These are phyloP conservation scores for Balakata baccata DNA, from an alignment of 345 rosid genomes.

Conservation along the genomic window DNA sequence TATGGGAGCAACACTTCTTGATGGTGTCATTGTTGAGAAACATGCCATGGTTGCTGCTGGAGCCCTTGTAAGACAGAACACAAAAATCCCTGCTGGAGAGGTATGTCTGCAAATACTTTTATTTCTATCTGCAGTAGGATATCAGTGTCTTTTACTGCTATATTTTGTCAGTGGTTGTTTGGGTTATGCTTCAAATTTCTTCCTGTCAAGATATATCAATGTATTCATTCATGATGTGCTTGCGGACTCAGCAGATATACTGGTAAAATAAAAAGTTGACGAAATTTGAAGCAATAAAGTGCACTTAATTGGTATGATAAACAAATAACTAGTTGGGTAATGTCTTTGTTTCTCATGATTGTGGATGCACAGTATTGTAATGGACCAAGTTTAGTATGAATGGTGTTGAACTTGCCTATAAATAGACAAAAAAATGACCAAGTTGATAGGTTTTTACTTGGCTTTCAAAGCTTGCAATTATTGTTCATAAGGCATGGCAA, in stretches of 20 bases:
- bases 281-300: background rate
- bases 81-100: conserved; percentile 82
- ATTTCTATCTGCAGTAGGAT: no score
- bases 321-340: background rate
- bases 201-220: background rate
- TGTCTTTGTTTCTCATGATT: background rate
- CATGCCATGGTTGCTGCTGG: conserved; percentile 96
- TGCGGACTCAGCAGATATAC: background rate
- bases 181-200: background rate
- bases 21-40: conserved; percentile 81
- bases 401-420: background rate
- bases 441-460: background rate
- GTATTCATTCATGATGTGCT: background rate
- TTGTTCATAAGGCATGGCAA: background rate
- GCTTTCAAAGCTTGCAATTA: background rate
- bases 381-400: background rate
- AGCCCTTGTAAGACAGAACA: conserved; percentile 87
- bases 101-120: conserved; percentile 28
- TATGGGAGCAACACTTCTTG: conserved; percentile 87
- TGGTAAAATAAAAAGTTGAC: background rate
- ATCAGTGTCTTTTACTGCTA: background rate
- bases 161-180: background rate
- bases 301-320: background rate
- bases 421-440: background rate
- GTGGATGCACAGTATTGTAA: background rate